Evolutionary conservation across 2,329 filamentous ascomycete species (phyloP).

Genomic region (Metarhizium humberi): DNA sequence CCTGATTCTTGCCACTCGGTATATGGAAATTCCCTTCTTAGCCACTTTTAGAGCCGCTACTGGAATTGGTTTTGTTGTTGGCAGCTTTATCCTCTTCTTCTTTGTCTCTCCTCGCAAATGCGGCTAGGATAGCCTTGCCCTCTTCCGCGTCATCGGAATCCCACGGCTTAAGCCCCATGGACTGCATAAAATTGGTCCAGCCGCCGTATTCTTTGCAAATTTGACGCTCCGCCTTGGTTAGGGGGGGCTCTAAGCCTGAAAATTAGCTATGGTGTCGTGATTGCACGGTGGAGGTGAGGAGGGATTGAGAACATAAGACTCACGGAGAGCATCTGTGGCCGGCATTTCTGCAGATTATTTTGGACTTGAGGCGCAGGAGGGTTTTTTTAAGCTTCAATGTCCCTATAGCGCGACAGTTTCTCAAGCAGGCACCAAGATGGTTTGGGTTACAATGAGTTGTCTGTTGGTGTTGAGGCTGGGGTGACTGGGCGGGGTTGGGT

Average conservation of each 20-base stretch:
- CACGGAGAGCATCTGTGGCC: not conserved
- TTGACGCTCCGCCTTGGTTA: not conserved
- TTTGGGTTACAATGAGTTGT: too few relatives aligned
- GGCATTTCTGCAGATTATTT: not conserved
- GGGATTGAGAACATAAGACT: not conserved
- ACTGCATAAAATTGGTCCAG: constrained; percentile 3
- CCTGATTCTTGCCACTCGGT: too few relatives aligned
- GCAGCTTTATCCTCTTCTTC: not conserved
- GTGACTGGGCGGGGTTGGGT: too few relatives aligned
- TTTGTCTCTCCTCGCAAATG: not conserved
- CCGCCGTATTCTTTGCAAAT: constrained; percentile 2
- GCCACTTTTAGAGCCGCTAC: not conserved
- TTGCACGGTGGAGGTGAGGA: too few relatives aligned
- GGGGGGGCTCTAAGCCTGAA: not conserved
- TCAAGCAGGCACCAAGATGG: too few relatives aligned
- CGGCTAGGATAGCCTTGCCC: constrained; percentile 3
- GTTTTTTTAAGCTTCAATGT: too few relatives aligned
- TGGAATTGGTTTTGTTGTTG: not conserved
- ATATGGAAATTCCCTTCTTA: not conserved
- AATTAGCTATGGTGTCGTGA: not conserved
- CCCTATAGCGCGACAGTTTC: too few relatives aligned
- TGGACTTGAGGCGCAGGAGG: too few relatives aligned
- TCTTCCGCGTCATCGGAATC: not conserved
- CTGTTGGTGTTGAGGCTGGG: too few relatives aligned
- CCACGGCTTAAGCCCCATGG: constrained; percentile 2